These are phyloP conservation scores for Blastobotrys chiropterorum DNA, from an alignment of 805 yeast genomes.

Conservation along the genomic window DNA sequence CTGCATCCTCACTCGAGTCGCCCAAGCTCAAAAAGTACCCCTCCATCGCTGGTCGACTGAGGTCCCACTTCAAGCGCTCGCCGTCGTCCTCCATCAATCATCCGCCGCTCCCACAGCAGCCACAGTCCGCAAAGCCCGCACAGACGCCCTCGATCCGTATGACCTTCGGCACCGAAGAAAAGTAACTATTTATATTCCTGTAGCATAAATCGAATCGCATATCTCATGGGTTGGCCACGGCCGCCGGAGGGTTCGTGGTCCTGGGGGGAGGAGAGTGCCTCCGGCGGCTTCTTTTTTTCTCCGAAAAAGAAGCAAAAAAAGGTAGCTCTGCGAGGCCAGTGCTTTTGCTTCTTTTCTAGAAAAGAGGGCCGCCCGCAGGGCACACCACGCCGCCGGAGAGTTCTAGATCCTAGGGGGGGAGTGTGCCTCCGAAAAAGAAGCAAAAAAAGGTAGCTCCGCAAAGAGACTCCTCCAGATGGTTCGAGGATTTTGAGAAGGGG, in stretches of 20 bases:
- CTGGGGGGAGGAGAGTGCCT: too few species aligned
- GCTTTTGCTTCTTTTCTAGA: background rate
- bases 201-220: background rate
- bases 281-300: background rate
- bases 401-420: too few species aligned
- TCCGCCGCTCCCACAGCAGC: background rate
- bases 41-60: background rate
- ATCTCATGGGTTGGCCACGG: too few species aligned
- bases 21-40: background rate
- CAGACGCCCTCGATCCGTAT: background rate
- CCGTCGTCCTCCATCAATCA: background rate
- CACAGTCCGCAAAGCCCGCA: background rate
- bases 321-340: background rate
- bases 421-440: too few species aligned
- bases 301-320: too few species aligned
- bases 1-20: background rate
- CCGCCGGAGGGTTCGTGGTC: too few species aligned
- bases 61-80: background rate
- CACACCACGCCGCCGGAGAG: too few species aligned
- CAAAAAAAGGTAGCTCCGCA: too few species aligned
- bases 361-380: background rate
- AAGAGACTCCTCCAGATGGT: too few species aligned
- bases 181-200: background rate
- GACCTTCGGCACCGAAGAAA: background rate
- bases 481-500: too few species aligned